Evolutionary conservation across 148 eudicot species (phyloP).

Genomic region (Silene latifolia): DNA sequence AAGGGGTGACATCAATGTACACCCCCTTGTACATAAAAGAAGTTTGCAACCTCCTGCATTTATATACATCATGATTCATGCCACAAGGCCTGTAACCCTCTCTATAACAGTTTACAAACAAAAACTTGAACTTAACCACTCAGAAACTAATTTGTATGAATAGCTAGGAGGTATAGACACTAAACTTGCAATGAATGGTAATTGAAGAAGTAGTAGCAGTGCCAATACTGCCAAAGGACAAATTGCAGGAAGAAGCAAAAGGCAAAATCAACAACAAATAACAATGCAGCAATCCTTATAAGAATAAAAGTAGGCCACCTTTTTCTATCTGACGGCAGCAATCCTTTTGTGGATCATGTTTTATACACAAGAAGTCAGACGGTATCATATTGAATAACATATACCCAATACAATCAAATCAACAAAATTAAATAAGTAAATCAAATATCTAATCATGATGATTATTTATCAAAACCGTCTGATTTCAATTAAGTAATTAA

Average conservation of each 20-base stretch:
- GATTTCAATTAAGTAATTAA: too few species aligned
- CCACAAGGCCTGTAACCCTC: neutral
- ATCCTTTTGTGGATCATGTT: too few species aligned
- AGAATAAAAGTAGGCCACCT: neutral
- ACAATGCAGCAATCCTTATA: neutral
- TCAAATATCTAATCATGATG: too few species aligned
- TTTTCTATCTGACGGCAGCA: neutral
- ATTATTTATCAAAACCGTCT: too few species aligned
- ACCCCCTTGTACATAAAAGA: too few species aligned
- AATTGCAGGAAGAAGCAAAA: conserved; percentile 3
- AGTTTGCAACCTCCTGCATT: neutral
- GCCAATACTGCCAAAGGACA: neutral
- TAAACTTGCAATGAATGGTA: neutral
- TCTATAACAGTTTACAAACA: neutral
- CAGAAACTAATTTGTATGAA: neutral
- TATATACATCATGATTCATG: neutral
- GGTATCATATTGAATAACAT: too few species aligned
- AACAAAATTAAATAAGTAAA: too few species aligned
- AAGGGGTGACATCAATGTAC: neutral
- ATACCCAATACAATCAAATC: too few species aligned
- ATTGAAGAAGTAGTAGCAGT: neutral
- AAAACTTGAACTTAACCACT: neutral
- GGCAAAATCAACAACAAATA: neutral
- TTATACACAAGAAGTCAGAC: too few species aligned
- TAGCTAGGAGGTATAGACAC: neutral